Conservation (phyloP, 2,329 filamentous ascomycete genomes). For the Fusarium nurragi region DNA sequence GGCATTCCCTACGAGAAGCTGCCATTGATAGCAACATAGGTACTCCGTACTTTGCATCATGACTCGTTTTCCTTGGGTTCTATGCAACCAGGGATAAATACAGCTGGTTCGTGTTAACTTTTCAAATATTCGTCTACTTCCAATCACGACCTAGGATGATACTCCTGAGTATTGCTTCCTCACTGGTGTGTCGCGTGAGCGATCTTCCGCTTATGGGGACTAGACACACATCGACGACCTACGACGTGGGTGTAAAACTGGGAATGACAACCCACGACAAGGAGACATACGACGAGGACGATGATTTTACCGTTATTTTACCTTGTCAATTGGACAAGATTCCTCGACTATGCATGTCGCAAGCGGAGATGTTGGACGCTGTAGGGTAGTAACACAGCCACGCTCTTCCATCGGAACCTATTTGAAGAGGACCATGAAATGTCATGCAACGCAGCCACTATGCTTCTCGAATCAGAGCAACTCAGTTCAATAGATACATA, state of each 20-base stretch:
- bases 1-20: slow-evolving; percentile 14
- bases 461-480: not conserved
- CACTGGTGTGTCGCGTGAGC: slow-evolving; percentile 8
- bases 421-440: not conserved
- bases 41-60: not conserved
- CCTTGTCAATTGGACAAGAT: too few relatives aligned
- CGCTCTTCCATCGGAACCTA: not conserved
- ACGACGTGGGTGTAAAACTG: not conserved
- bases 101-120: too few relatives aligned
- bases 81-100: too few relatives aligned
- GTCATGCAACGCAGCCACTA: not conserved
- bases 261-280: not conserved
- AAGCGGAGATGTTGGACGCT: not conserved
- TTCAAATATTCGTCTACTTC: too few relatives aligned
- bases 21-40: not conserved
- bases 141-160: not conserved
- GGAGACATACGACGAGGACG: not conserved
- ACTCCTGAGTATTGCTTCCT: not conserved
- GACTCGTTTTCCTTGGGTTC: not conserved
- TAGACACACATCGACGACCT: not conserved
- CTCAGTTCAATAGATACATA: not conserved
- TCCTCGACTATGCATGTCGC: not conserved
- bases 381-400: slow-evolving; percentile 20
- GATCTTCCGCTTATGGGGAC: not conserved
- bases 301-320: too few relatives aligned